Percentiles rank a stretch among this genome's conserved stretches.
Conservation (phyloP, 1,284 basidiomycete species). For the Ustilago cynodontis region DNA sequence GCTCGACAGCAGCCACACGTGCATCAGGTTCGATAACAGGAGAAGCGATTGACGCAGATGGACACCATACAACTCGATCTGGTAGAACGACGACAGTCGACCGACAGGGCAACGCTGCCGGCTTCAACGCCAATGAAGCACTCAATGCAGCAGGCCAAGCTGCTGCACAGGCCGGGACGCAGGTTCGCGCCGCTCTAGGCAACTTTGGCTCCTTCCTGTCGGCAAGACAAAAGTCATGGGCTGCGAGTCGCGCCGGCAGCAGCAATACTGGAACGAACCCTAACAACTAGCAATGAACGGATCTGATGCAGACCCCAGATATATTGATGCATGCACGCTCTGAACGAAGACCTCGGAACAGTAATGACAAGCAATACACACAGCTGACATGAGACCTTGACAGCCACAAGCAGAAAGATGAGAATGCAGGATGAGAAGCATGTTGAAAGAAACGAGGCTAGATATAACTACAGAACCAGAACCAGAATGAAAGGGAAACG, state of each 20-base stretch:
- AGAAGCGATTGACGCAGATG: conserved; percentile 51
- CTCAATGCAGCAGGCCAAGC: conserved; percentile 49
- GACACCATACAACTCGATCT: conserved; percentile 37
- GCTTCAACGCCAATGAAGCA: conserved; percentile 43
- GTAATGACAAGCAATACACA: conserved; percentile 8
- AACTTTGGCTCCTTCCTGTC: conserved; percentile 65
- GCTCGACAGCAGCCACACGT: not conserved
- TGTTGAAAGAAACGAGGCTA: conserved; percentile 40
- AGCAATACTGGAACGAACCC: conserved; percentile 5
- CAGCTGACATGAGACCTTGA: not conserved
- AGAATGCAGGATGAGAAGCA: conserved; percentile 37
- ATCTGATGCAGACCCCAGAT: not conserved
- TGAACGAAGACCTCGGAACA: not conserved
- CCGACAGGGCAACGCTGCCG: conserved; percentile 11
- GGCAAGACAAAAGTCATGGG: conserved; percentile 52
- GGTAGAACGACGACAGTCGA: conserved; percentile 19
- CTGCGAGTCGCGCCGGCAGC: conserved; percentile 24
- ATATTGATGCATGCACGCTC: not conserved
- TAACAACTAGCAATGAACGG: not conserved
- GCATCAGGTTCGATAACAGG: conserved; percentile 51
- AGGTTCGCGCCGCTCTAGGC: conserved; percentile 62
- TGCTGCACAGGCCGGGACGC: conserved; percentile 60
- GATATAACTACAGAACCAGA: conserved; percentile 57
- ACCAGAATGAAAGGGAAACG: conserved; percentile 23
- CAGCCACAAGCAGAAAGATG: not conserved